Evolutionary conservation across 2,329 filamentous ascomycete species (phyloP), one percentile per base, ranked within the genome.

Genomic region (Diaporthe velutina): DNA sequence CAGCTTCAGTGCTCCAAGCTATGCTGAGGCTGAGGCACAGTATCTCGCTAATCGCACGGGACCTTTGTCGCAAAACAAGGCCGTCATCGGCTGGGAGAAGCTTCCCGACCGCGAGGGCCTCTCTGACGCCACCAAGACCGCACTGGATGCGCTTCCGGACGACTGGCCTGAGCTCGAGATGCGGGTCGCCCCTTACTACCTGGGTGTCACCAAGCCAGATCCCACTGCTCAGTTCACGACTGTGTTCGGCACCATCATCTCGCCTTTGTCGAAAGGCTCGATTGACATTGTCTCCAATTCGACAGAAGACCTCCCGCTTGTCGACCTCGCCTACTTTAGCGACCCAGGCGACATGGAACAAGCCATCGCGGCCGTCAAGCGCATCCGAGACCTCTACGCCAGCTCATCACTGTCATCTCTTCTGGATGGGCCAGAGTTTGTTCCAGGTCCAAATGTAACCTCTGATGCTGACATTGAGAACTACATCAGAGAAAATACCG

Each of bases 321-420:
- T 86, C 48, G 78, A 85, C 66, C 82, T 83, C 0, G 83, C 83
- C 64, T 87, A 82, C 80, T 78, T 87, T 2, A 76, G 50, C 22
- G 33, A 70, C 57, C 54, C 71, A 12, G 71, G 70, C 13, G 74
- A 75, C 17, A 30, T 75, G 15, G 74, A 73, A 3, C 45, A 73
- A 17, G 64, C 71, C 2, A 76, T 30, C 79, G 81, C 76, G 15
- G 78, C 77, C 3, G 80, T 82, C 74, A 70, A 75, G 19, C 70
- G 78, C 8, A 79, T 83, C 13, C 70, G 70, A 54, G 73, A 71
- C 35, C 66, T 75, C 54, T 75, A 66, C 60, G 73, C 52, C 12
- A 50, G 64, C 17, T 19, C 54, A 1, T 57, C 72, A 19, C 42
- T 74, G 33, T 38, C 67, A 40, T 71, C 70, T 17, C 70, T 75